Evolutionary conservation across 2,329 filamentous ascomycete genomes (phyloP).

Genomic region (Neoarthrinium moseri): DNA sequence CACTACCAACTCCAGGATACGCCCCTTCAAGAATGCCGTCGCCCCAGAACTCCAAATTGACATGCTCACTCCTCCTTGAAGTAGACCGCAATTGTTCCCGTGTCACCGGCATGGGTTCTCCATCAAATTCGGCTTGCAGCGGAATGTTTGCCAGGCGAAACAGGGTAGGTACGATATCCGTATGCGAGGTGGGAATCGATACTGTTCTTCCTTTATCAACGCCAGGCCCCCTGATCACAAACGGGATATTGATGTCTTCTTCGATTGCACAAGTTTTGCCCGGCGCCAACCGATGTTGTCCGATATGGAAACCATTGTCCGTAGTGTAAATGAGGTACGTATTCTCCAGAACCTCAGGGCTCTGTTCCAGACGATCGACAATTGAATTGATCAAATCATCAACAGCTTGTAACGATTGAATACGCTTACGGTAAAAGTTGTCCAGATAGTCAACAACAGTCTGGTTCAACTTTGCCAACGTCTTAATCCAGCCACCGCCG

Average conservation of each 20-base stretch:
- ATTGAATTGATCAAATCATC: slow-evolving; percentile 52
- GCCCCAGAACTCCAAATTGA: slow-evolving; percentile 55
- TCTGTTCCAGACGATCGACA: slow-evolving; percentile 37
- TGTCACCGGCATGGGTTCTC: slow-evolving; percentile 44
- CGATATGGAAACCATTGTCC: slow-evolving; percentile 60
- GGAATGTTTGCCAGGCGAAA: slow-evolving; percentile 36
- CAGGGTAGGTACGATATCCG: slow-evolving; percentile 55
- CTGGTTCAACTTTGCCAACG: slow-evolving; percentile 41
- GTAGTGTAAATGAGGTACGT: slow-evolving; percentile 58
- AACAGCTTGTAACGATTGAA: slow-evolving; percentile 50
- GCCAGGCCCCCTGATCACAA: slow-evolving; percentile 59
- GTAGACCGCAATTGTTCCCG: slow-evolving; percentile 16
- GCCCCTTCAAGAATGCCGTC: slow-evolving; percentile 5
- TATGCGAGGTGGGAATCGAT: slow-evolving; percentile 51
- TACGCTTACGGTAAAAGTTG: slow-evolving; percentile 46
- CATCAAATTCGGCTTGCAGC: slow-evolving; percentile 48
- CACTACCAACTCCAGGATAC: background rate
- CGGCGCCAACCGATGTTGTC: slow-evolving; percentile 56
- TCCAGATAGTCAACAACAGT: slow-evolving; percentile 50
- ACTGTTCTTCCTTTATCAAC: slow-evolving; percentile 39
- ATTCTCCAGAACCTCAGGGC: slow-evolving; percentile 58
- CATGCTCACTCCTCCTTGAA: slow-evolving; percentile 21
- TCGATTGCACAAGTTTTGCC: slow-evolving; percentile 59
- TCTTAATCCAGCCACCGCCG: slow-evolving; percentile 22
- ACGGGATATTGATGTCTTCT: slow-evolving; percentile 58